These are phyloP conservation scores for Trichoderma gracile DNA, from an alignment of 2,329 filamentous ascomycete genomes.

Conservation along the genomic window DNA sequence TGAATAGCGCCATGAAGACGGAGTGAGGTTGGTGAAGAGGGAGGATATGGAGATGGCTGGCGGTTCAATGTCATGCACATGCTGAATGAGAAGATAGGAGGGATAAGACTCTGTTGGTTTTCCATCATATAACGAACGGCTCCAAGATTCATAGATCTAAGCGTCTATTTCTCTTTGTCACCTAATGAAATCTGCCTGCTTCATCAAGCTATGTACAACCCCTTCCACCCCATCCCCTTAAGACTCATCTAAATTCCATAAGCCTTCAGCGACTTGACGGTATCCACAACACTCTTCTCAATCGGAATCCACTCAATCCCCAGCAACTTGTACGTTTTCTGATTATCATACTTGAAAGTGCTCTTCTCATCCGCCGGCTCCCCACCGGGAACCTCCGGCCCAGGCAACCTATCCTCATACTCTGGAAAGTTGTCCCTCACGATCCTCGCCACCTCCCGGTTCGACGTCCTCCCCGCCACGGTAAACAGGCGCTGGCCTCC, in stretches of 20 bases:
- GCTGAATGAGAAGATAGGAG: neutral
- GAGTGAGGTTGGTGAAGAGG: neutral
- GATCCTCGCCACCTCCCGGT: slow-evolving; percentile 47
- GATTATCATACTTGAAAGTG: slow-evolving; percentile 59
- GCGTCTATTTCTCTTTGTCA: neutral
- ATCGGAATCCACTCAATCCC: slow-evolving; percentile 63
- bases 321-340: slow-evolving; percentile 58
- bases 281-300: slow-evolving; percentile 63
- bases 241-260: slow-evolving; percentile 33
- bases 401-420: slow-evolving; percentile 49
- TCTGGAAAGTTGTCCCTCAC: slow-evolving; percentile 53
- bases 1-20: slow-evolving; percentile 24
- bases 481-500: slow-evolving; percentile 55
- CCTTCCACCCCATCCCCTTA: neutral
- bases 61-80: neutral
- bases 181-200: neutral
- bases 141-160: neutral
- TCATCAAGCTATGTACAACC: neutral
- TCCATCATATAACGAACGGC: neutral
- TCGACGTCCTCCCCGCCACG: slow-evolving; percentile 49
- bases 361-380: slow-evolving; percentile 42
- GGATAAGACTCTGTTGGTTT: neutral
- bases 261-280: slow-evolving; percentile 63
- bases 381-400: slow-evolving; percentile 47
- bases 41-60: too few species aligned